Conservation (phyloP, 441 rosid species). For the Hura crepitans region DNA sequence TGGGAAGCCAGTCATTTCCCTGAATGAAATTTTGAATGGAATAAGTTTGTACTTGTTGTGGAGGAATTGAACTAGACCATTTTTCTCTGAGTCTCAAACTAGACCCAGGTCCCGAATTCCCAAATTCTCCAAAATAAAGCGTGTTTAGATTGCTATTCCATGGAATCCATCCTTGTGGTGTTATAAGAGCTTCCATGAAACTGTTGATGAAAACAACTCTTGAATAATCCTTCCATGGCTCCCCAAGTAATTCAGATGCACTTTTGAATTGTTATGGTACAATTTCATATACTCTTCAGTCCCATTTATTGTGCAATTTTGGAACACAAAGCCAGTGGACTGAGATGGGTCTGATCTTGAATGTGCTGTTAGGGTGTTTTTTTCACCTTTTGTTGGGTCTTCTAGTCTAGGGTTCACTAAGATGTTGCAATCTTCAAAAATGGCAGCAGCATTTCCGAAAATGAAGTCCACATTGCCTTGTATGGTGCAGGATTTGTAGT, state of each 20-base stretch:
- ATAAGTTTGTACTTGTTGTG: constrained; percentile 40
- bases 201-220: constrained; percentile 59
- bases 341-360: constrained; percentile 75
- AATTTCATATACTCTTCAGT: constrained; percentile 61
- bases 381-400: constrained; percentile 54
- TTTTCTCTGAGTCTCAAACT: constrained; percentile 43
- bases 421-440: constrained; percentile 58
- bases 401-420: constrained; percentile 50
- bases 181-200: constrained; percentile 42
- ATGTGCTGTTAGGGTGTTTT: constrained; percentile 63
- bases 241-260: constrained; percentile 59
- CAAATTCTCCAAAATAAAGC: constrained; percentile 77
- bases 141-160: constrained; percentile 60
- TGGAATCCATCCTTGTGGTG: constrained; percentile 68
- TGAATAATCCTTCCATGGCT: constrained; percentile 84
- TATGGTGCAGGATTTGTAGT: constrained; percentile 64
- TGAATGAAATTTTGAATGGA: constrained; percentile 74
- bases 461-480: constrained; percentile 81
- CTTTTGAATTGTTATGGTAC: constrained; percentile 45
- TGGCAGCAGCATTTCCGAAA: constrained; percentile 68
- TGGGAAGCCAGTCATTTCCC: constrained; percentile 66
- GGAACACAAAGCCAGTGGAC: constrained; percentile 66
- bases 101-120: constrained; percentile 61
- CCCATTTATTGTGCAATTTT: constrained; percentile 61
- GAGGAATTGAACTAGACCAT: constrained; percentile 70